Evolutionary conservation across 1,284 basidiomycete species (phyloP).

Genomic region (Sporisorium scitamineum): DNA sequence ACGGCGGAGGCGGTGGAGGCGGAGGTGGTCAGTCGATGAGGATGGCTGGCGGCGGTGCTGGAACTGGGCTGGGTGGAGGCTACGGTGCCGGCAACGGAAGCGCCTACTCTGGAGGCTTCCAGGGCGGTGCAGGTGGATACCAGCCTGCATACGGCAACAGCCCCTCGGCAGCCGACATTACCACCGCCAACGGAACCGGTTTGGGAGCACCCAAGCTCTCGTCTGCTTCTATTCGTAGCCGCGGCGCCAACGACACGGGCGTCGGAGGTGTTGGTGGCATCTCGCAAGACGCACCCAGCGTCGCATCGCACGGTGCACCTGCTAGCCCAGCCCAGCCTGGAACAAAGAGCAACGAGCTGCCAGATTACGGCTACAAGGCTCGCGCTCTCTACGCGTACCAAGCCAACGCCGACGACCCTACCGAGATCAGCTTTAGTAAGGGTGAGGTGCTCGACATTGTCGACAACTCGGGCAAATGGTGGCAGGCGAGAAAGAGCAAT

Average conservation of each 20-base stretch:
- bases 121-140: slow-evolving; percentile 48
- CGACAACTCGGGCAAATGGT: slow-evolving; percentile 81
- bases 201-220: slow-evolving; percentile 41
- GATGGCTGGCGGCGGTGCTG: slow-evolving; percentile 30
- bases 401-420: slow-evolving; percentile 92
- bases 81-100: slow-evolving; percentile 48
- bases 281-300: slow-evolving; percentile 36
- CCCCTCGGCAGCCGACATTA: slow-evolving; percentile 62
- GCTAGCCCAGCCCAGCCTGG: slow-evolving; percentile 10
- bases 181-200: slow-evolving; percentile 47
- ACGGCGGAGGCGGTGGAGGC: slow-evolving; percentile 16
- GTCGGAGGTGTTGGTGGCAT: slow-evolving; percentile 12
- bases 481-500: slow-evolving; percentile 88
- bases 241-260: slow-evolving; percentile 19
- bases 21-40: slow-evolving; percentile 28
- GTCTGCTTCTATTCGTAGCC: slow-evolving; percentile 37
- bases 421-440: slow-evolving; percentile 93
- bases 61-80: slow-evolving; percentile 23
- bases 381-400: slow-evolving; percentile 90
- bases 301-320: slow-evolving; percentile 31
- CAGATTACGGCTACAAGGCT: slow-evolving; percentile 75
- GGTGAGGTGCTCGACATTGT: slow-evolving; percentile 93
- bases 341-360: slow-evolving; percentile 20
- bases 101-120: slow-evolving; percentile 43
- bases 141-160: slow-evolving; percentile 62